Conservation (phyloP, 2,329 filamentous ascomycete genomes). For the Fusarium oxysporum region DNA sequence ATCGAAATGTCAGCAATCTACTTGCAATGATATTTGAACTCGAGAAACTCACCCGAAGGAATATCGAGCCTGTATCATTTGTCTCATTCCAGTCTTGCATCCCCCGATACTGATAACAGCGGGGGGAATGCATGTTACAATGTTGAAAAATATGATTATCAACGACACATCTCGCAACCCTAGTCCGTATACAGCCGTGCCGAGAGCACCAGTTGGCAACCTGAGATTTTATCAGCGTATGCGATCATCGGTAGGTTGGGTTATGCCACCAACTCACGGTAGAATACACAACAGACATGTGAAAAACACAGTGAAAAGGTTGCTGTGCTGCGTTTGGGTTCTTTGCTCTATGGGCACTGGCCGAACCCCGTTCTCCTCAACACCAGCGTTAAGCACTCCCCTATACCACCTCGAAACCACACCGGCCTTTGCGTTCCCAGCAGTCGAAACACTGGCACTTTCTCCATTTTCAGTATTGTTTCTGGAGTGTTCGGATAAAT, state of each 20-base stretch:
- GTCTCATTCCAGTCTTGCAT: constrained; percentile 67
- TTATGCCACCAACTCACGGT: constrained; percentile 58
- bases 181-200: constrained; percentile 64
- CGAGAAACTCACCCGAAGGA: constrained; percentile 61
- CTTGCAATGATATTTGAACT: background rate
- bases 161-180: constrained; percentile 66
- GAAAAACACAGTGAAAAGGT: constrained; percentile 71
- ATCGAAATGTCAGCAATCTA: constrained; percentile 6
- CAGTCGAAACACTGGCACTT: constrained; percentile 47
- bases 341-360: constrained; percentile 67
- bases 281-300: constrained; percentile 67
- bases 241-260: background rate
- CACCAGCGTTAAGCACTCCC: constrained; percentile 56
- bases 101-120: constrained; percentile 67
- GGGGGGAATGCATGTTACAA: constrained; percentile 64
- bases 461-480: background rate
- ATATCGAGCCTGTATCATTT: constrained; percentile 71
- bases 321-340: constrained; percentile 63
- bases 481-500: background rate
- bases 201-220: constrained; percentile 69
- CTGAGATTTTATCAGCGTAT: constrained; percentile 47
- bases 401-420: constrained; percentile 56
- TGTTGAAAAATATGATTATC: constrained; percentile 69
- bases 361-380: constrained; percentile 66
- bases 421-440: constrained; percentile 44